Base-by-base conservation (phyloP, 768 basidiomycete genomes). In the Psilocybe sp. region DNA sequence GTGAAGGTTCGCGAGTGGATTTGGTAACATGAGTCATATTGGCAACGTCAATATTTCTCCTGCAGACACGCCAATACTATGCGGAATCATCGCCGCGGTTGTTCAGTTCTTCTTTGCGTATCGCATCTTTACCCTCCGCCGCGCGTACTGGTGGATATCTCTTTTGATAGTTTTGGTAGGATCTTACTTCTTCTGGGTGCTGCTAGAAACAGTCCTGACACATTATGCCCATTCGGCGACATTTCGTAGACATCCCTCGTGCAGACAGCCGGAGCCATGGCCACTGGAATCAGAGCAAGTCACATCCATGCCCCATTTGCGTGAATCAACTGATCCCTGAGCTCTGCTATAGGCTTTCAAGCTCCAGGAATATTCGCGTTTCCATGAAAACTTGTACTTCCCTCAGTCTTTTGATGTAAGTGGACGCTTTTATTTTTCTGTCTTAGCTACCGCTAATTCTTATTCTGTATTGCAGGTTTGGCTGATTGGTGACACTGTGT, bases 21-120 rank as follows among this genome's bases (percentile, higher is more conserved):
- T 33, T 19, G 50, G 50, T 8, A 46, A 51, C 37, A 15, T 51
- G 33, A 40, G 13, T 12, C 44, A 46, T 32, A 28, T 51, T 9
- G 50, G 45, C 20, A 35, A 51, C 15, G 50, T 51, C 1, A 46
- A 51, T 36, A 34, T 46, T 2, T 39, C 44, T 14, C 50, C 50
- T 4, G 38, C 31, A n/a, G 50, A 51, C 16, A 51, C 50, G 13
- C 50, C 50, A 4, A 46, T 60, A 12, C 36, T 62, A 0, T 57
- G 59, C n/a, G 57, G 56, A 0, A 56, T 58, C 7, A 62, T 50
- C 28, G 58, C 60, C 5, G 53, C 42, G 0, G 41, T 60, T 15
- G 62, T 60, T 10, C 62, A 63, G 19, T 44, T 33, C 9, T 63
- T 55, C 50, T 63, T 58, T 47, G 55, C 55, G 2, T 57, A 58